These are phyloP conservation scores for Citrus medica DNA, from an alignment of 345 rosid species.

Conservation along the genomic window DNA sequence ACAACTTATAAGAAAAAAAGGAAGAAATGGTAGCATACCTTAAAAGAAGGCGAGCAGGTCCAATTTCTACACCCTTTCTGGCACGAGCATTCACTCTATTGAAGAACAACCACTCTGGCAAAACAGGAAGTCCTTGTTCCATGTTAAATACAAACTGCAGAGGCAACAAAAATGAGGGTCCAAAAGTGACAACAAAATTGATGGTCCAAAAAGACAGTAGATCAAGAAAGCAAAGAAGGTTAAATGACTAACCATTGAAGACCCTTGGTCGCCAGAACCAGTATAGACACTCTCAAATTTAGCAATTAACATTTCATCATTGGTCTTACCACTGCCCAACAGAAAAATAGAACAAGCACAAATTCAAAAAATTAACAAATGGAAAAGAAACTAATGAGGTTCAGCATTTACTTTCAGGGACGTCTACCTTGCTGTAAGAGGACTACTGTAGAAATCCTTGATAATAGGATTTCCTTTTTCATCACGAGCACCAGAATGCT, in stretches of 20 bases:
- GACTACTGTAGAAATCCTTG: constrained; percentile 78
- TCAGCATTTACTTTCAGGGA: constrained; percentile 8
- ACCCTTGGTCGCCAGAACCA: constrained; percentile 88
- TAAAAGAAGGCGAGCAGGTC: constrained; percentile 71
- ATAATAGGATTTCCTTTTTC: constrained; percentile 77
- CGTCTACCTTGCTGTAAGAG: constrained; percentile 86
- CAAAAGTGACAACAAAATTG: constrained; percentile 15
- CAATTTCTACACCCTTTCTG: constrained; percentile 73
- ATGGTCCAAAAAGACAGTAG: constrained; percentile 5
- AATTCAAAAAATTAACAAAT: constrained; percentile 12
- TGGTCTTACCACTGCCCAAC: constrained; percentile 69
- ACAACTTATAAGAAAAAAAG: background rate
- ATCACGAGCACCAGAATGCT: constrained; percentile 87
- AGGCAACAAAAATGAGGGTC: constrained; percentile 18
- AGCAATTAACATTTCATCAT: constrained; percentile 75
- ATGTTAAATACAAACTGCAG: constrained; percentile 78
- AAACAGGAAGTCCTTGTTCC: constrained; percentile 94
- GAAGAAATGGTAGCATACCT: constrained; percentile 41
- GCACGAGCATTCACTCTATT: constrained; percentile 87
- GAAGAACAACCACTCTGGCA: constrained; percentile 87
- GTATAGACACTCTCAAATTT: constrained; percentile 85
- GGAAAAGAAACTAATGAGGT: background rate
- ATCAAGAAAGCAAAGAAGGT: constrained; percentile 3
- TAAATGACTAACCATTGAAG: constrained; percentile 74
- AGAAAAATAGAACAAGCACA: constrained; percentile 17